These are phyloP conservation scores for Uronychia setigera DNA, from an alignment of 73 alveolate species.

Conservation along the genomic window DNA sequence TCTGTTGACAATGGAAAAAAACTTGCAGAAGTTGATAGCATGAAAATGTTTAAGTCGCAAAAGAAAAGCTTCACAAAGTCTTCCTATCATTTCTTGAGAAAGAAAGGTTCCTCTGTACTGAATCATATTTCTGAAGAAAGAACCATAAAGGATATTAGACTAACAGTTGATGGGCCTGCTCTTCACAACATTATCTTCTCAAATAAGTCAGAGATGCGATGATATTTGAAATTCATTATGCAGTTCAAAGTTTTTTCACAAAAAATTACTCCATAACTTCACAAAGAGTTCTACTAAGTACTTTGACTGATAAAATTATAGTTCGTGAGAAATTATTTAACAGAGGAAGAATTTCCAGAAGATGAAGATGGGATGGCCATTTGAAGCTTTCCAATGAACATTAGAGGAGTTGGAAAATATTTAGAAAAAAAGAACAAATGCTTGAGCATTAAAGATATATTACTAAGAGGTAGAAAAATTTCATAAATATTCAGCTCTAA, in stretches of 20 bases:
- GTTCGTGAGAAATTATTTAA: background rate
- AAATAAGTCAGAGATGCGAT: background rate
- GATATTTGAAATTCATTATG: background rate
- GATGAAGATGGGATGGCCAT: background rate
- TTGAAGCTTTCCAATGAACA: background rate
- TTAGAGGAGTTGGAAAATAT: background rate
- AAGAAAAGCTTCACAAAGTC: background rate
- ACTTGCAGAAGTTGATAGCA: no score
- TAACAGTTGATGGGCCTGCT: background rate
- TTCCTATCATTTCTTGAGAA: background rate
- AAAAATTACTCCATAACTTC: background rate
- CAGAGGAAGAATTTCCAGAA: background rate
- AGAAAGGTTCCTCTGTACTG: background rate
- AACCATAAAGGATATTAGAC: background rate
- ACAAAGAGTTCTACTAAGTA: background rate
- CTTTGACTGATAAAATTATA: background rate
- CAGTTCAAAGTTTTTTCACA: background rate
- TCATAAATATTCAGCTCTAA: background rate
- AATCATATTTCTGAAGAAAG: background rate
- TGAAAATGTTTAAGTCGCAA: no score
- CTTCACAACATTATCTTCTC: background rate
- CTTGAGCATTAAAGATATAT: background rate
- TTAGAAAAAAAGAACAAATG: background rate
- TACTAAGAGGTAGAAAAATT: background rate
- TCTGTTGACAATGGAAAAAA: no score